Evolutionary conservation across 1,284 basidiomycete species (phyloP), one percentile per base, ranked within the genome.

Genomic region (Coniferiporia sulphurascens): DNA sequence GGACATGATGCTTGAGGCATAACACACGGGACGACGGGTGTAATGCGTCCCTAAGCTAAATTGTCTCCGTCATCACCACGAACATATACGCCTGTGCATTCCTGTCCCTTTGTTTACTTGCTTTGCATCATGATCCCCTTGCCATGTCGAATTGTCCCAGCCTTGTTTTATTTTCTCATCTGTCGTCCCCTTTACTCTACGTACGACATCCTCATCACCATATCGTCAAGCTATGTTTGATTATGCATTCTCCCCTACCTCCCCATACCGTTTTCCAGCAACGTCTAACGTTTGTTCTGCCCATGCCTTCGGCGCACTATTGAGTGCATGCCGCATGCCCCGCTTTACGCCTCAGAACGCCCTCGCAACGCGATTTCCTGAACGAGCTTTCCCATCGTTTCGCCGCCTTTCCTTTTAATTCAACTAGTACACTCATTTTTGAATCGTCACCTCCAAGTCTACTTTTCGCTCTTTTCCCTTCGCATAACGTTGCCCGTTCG

Each of bases 1-100:
- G 13, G 59, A 57, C 8, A 56, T 61, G 55, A 34, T 57, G 27
- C 55, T 56, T 15, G 55, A 61, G 38, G 55, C 59, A 52, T 61
- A 36, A 61, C 17, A 15, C 38, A 35, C 21, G 12, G 4, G 41
- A 55, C 17, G 21, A 8, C 51, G 8, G 9, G 9, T 35, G 27
- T 32, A 3, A 38, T 36, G 35, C 45, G 9, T 21, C 8, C 34
- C 46, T 8, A 48, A 34, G 48, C 50, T 46, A 12, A 46, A 9
- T 10, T n/a, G 7, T 38, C 13, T 8, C 35, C 27, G 32, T 44
- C 43, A 36, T 34, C 22, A 32, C 35, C 15, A 9, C 22, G 49
- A 10, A 32, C 35, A 32, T 19, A 41, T 57, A 13, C 19, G 17
- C 36, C 32, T 22, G n/a, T 19, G 7, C 22, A 50, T 56, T 46